Conservation (phyloP, 2,329 filamentous ascomycete species). For the Didymella pomorum region DNA sequence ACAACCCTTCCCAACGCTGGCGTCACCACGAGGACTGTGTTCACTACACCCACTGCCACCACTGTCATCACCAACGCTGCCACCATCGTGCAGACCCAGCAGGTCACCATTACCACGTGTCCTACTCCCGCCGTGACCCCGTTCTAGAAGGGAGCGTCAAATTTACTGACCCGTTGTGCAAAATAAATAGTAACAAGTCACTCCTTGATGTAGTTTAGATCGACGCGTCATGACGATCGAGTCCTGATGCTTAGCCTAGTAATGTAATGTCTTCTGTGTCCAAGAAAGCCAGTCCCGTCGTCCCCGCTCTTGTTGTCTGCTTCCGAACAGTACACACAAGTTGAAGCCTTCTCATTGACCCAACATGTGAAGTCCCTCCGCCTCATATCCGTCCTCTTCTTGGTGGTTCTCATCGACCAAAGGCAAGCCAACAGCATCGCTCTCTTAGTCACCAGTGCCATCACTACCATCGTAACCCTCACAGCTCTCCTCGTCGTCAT, state of each 20-base stretch:
- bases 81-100: not conserved
- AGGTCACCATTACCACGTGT: slow-evolving; percentile 14
- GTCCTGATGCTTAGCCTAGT: not conserved
- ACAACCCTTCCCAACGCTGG: slow-evolving; percentile 7
- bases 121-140: slow-evolving; percentile 3
- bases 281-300: not conserved
- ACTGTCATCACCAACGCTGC: slow-evolving; percentile 3
- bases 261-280: slow-evolving; percentile 2
- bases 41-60: slow-evolving; percentile 6
- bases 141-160: not conserved
- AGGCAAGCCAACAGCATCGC: too few species aligned
- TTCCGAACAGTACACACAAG: too few species aligned
- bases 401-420: too few species aligned
- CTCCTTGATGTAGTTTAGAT: slow-evolving; percentile 8
- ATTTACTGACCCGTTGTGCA: not conserved
- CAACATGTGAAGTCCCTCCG: too few species aligned
- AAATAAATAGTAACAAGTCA: not conserved
- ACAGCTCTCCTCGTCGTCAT: too few species aligned
- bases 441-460: too few species aligned
- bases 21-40: slow-evolving; percentile 11
- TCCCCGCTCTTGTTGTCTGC: too few species aligned
- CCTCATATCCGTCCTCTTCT: too few species aligned
- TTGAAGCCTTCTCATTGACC: too few species aligned
- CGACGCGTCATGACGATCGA: not conserved
- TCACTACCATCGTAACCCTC: too few species aligned